A percentile compares a stretch with the other conserved stretches of the same genome.
phyloP scores from a whole-genome alignment of 129 eudicot species.

The Gnaphalium uliginosum region DNA sequence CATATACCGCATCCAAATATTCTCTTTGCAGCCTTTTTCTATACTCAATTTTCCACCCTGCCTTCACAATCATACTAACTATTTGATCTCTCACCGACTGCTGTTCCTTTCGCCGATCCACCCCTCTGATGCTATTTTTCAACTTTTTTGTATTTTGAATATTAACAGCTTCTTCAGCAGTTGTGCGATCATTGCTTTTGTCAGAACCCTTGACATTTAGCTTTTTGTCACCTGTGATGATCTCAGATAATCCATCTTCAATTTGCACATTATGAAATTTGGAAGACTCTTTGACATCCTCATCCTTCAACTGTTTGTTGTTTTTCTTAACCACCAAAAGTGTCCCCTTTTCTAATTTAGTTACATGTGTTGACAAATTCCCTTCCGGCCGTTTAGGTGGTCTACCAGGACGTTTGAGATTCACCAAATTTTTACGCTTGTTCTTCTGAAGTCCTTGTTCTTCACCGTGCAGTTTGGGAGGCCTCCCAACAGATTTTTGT shows the following conservation, averaged over 20 bases:
- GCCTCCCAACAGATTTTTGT: conserved; percentile 18
- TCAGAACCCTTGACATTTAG: conserved; percentile 18
- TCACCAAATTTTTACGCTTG: not conserved
- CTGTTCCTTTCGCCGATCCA: conserved; percentile 43
- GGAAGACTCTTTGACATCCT: conserved; percentile 18
- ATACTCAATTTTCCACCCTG: conserved; percentile 77
- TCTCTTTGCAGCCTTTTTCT: conserved; percentile 55
- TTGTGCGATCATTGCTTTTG: conserved; percentile 17
- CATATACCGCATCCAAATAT: conserved; percentile 77
- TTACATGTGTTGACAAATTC: conserved; percentile 8
- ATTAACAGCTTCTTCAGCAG: conserved; percentile 10
- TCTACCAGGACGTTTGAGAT: conserved; percentile 27
- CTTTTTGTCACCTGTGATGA: conserved; percentile 19
- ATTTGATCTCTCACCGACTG: conserved; percentile 65
- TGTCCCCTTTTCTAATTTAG: conserved; percentile 2
- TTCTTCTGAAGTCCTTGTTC: not conserved
- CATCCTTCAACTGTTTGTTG: conserved; percentile 16
- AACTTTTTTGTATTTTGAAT: conserved; percentile 9
- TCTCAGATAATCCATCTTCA: conserved; percentile 15
- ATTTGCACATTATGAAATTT: conserved; percentile 14
- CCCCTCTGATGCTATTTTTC: not conserved
- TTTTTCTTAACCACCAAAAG: not conserved
- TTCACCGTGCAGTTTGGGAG: conserved; percentile 11
- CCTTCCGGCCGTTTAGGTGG: conserved; percentile 29
- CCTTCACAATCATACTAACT: conserved; percentile 47